These are phyloP conservation scores for Vaccinium corymbosum DNA, from an alignment of 148 eudicot species.

Conservation along the genomic window DNA sequence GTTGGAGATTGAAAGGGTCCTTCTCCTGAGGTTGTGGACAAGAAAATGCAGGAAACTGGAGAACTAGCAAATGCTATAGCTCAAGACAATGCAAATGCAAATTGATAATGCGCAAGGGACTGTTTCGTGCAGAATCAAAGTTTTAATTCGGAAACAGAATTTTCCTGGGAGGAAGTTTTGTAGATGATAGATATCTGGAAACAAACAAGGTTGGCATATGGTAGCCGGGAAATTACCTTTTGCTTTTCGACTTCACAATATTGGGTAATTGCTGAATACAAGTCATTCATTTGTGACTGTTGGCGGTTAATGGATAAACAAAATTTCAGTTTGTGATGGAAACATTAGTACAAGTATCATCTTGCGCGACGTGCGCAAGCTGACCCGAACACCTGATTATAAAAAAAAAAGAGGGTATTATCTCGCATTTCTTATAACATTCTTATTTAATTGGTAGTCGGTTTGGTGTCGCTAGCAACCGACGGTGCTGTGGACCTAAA, in stretches of 20 bases:
- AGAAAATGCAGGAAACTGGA: conserved; percentile 9
- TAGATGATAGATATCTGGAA: not conserved
- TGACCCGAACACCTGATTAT: too few species aligned
- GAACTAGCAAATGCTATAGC: not conserved
- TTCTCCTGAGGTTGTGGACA: too few species aligned
- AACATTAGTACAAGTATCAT: not conserved
- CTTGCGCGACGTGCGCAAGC: too few species aligned
- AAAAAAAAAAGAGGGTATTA: too few species aligned
- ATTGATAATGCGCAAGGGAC: not conserved
- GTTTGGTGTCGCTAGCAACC: not conserved
- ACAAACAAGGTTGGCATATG: not conserved
- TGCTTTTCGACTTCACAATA: not conserved
- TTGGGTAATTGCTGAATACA: not conserved
- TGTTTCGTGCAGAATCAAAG: not conserved
- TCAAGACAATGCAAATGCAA: not conserved
- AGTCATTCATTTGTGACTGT: not conserved
- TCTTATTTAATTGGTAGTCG: not conserved
- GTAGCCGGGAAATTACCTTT: conserved; percentile 2
- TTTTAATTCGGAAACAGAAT: not conserved
- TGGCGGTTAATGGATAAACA: not conserved
- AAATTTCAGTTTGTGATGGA: not conserved
- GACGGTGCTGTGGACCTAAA: not conserved
- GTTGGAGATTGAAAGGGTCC: not conserved
- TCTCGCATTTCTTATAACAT: too few species aligned
- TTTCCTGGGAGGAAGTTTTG: not conserved